These are phyloP conservation scores for Pseudogymnoascus sp. DNA, from an alignment of 2,329 filamentous ascomycete genomes.

Conservation along the genomic window DNA sequence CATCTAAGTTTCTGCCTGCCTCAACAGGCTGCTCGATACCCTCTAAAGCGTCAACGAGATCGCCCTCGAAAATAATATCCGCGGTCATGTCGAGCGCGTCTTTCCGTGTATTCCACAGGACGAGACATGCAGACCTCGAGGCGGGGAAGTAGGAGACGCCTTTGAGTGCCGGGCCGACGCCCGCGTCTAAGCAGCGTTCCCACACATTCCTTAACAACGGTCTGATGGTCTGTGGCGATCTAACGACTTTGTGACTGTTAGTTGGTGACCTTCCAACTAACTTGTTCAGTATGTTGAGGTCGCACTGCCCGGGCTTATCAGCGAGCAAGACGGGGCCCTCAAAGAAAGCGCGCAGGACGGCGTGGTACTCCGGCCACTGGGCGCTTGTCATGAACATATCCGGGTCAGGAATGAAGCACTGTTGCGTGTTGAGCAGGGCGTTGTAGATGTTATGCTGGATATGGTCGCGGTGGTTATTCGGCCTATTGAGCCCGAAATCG, in stretches of 20 bases:
- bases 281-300: conserved; percentile 9
- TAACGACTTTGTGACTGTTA: conserved; percentile 8
- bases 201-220: conserved; percentile 10
- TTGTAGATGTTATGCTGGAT: conserved; percentile 12
- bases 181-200: not conserved
- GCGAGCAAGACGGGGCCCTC: conserved; percentile 12
- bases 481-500: conserved; percentile 11
- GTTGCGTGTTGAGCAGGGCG: conserved; percentile 9
- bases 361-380: conserved; percentile 13
- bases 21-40: not conserved
- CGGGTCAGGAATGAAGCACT: conserved; percentile 10
- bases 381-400: conserved; percentile 13
- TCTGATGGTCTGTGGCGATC: conserved; percentile 8
- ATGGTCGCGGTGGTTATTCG: conserved; percentile 1
- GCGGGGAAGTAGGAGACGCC: not conserved
- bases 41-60: conserved; percentile 8
- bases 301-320: conserved; percentile 8
- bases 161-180: not conserved
- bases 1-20: not conserved
- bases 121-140: not conserved
- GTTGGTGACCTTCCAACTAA: conserved; percentile 10
- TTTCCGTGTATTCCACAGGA: not conserved
- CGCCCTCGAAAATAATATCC: conserved; percentile 10
- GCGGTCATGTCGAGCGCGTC: not conserved
- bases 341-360: conserved; percentile 11